Evolutionary conservation across 768 basidiomycete species (phyloP).

Genomic region (Pleurotus sapidus): DNA sequence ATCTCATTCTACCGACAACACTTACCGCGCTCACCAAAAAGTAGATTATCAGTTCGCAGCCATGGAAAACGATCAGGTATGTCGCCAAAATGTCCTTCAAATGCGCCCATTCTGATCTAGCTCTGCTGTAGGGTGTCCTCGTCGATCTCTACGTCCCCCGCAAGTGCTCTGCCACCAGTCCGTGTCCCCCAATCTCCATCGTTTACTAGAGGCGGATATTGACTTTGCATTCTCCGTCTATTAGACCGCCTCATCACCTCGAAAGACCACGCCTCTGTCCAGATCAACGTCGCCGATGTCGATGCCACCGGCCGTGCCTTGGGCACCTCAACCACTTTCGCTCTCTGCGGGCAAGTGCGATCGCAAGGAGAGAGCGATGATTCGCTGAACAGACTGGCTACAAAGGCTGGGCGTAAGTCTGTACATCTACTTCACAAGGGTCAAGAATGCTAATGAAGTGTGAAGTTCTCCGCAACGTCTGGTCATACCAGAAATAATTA

Average conservation of each 20-base stretch:
- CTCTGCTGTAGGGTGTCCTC: slow-evolving; percentile 75
- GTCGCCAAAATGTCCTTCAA: slow-evolving; percentile 15
- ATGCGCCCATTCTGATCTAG: not conserved
- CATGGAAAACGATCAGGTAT: slow-evolving; percentile 92
- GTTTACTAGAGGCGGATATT: not conserved
- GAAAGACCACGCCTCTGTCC: slow-evolving; percentile 98
- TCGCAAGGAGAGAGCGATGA: slow-evolving; percentile 97
- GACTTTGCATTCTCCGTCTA: not conserved
- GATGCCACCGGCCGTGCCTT: slow-evolving; percentile 84
- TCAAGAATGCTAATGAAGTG: not conserved
- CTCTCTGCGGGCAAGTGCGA: slow-evolving; percentile 91
- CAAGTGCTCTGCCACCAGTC: slow-evolving; percentile 98
- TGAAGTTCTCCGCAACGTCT: slow-evolving; percentile 88
- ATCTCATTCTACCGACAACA: not conserved
- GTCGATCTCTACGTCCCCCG: slow-evolving; percentile 99
- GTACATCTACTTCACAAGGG: not conserved
- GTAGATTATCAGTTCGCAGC: not conserved
- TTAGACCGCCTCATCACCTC: slow-evolving; percentile 96
- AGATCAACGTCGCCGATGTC: slow-evolving; percentile 93
- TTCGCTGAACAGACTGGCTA: slow-evolving; percentile 93
- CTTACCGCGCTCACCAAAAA: not conserved
- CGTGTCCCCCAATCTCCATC: slow-evolving; percentile 28
- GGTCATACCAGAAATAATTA: slow-evolving; percentile 90
- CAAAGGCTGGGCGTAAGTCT: slow-evolving; percentile 88
- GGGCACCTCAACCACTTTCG: slow-evolving; percentile 83